phyloP scores from a whole-genome alignment of 495 filamentous ascomycete genomes.

The Penicillium argentinense region DNA sequence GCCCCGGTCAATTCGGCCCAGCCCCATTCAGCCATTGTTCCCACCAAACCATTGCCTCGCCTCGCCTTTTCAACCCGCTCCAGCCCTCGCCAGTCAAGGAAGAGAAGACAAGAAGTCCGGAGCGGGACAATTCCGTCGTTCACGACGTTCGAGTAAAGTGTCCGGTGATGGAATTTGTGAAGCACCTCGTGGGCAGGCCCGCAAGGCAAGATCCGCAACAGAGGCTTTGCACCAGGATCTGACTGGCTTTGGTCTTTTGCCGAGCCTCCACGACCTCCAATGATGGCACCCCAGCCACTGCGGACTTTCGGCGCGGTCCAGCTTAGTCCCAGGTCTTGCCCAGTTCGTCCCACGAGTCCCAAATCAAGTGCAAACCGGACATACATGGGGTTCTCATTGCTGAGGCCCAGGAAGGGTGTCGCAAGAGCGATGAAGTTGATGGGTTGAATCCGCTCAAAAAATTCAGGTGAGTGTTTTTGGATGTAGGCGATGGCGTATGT shows the following conservation, averaged over 20 bases:
- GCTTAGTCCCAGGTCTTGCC: constrained; percentile 89
- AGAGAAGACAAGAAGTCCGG: constrained; percentile 92
- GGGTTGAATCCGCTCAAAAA: constrained; percentile 84
- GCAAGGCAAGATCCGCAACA: constrained; percentile 86
- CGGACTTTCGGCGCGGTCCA: constrained; percentile 87
- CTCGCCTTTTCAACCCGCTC: constrained; percentile 92
- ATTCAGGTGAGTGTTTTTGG: constrained; percentile 88
- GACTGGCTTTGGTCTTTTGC: constrained; percentile 62
- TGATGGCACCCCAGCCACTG: constrained; percentile 84
- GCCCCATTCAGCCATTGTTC: constrained; percentile 88
- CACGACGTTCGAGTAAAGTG: constrained; percentile 95
- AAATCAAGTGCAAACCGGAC: constrained; percentile 97
- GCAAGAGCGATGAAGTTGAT: constrained; percentile 94
- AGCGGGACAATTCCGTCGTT: constrained; percentile 98
- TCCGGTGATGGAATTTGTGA: constrained; percentile 84
- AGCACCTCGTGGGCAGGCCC: constrained; percentile 89
- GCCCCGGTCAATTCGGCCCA: constrained; percentile 92
- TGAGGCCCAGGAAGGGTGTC: constrained; percentile 86
- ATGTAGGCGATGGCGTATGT: constrained; percentile 98
- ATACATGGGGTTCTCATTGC: constrained; percentile 96
- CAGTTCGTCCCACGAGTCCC: constrained; percentile 90
- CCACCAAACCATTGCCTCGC: constrained; percentile 85
- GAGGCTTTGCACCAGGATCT: constrained; percentile 80
- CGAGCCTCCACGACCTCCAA: constrained; percentile 71
- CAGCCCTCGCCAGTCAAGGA: constrained; percentile 93